Evolutionary conservation across 1,284 basidiomycete species (phyloP), one percentile per base, ranked within the genome.

Genomic region (Cryptococcus neoformans): DNA sequence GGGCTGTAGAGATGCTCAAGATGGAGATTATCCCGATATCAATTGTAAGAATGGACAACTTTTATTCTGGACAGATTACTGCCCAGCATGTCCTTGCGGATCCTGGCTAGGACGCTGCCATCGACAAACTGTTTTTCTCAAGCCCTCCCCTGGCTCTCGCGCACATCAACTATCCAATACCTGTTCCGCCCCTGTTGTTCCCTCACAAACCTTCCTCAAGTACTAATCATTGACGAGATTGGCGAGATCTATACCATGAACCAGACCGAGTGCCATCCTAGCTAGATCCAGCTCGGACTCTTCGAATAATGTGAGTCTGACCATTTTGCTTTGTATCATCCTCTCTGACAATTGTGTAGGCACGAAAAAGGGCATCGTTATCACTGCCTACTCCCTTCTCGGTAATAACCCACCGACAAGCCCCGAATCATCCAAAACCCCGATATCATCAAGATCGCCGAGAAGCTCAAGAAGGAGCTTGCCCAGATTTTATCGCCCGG

Each of bases 211-310:
- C n/a, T n/a, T n/a, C n/a, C n/a, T n/a, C n/a, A n/a, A n/a, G n/a
- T n/a, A n/a, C n/a, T n/a, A n/a, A 83, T 93, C 70, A 87, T 86
- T 66, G 79, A 83, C 10, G 87, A 84, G 3, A 90, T 90, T 3
- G 87, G 87, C 17, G 86, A 88, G 54, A 82, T 85, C 53, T 91
- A 91, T 21, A 87, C 82, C 44, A 85, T 81, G 49, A 92, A 92
- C 80, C 91, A 94, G 80, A 81, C 93, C 62, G 90, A 93, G 77
- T 84, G 84, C 37, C 91, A 94, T 80, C 90, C 91, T 6, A 81
- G 59, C 46, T 55, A 70, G 51, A 69, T 70, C 56, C 72, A 75
- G 62, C 62, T 63, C 44, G 73, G 73, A 55, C 65, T 76, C 11
- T 70, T 65, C 60, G 49, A 68, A 52, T 73, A 60, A 64, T 60